Conservation (phyloP, 1,284 basidiomycete genomes). For the Rhodofomes roseus region DNA sequence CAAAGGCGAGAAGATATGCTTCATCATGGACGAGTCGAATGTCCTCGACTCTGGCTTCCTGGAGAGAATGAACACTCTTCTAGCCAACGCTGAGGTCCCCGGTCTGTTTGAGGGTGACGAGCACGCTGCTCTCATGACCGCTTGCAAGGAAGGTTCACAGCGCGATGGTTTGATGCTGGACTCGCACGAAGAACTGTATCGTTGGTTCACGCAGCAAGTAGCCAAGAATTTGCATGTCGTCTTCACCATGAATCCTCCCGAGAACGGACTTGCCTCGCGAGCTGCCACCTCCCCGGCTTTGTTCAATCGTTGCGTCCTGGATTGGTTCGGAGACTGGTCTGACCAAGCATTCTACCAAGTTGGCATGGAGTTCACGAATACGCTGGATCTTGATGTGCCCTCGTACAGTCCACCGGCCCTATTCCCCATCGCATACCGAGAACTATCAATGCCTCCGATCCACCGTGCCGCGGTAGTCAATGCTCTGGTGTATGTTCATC, state of each 20-base stretch:
- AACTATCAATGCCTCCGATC: slow-evolving; percentile 74
- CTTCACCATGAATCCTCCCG: slow-evolving; percentile 99
- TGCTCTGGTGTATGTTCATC: slow-evolving; percentile 90
- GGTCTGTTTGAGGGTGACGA: slow-evolving; percentile 99
- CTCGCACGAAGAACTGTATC: slow-evolving; percentile 94
- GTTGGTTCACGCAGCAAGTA: slow-evolving; percentile 97
- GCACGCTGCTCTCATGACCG: slow-evolving; percentile 94
- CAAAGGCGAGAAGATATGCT: slow-evolving; percentile 99
- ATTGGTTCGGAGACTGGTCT: slow-evolving; percentile 99
- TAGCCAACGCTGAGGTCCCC: slow-evolving; percentile 99
- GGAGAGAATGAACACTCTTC: slow-evolving; percentile 98
- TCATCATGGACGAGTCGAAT: slow-evolving; percentile 99
- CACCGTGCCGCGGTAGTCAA: slow-evolving; percentile 92
- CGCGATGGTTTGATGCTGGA: slow-evolving; percentile 97
- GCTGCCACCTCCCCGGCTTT: slow-evolving; percentile 97
- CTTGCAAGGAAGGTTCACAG: slow-evolving; percentile 98
- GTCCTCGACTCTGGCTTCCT: slow-evolving; percentile 98
- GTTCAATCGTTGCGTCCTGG: slow-evolving; percentile 97
- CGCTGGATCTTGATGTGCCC: slow-evolving; percentile 84
- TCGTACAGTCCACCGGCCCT: slow-evolving; percentile 73
- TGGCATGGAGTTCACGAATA: slow-evolving; percentile 90
- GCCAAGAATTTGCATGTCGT: slow-evolving; percentile 96
- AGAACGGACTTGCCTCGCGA: slow-evolving; percentile 90
- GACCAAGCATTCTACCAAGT: slow-evolving; percentile 97
- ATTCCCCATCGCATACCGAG: slow-evolving; percentile 88